Evolutionary conservation across 2,329 filamentous ascomycete species (phyloP).

Genomic region (Verticillium isaacii): DNA sequence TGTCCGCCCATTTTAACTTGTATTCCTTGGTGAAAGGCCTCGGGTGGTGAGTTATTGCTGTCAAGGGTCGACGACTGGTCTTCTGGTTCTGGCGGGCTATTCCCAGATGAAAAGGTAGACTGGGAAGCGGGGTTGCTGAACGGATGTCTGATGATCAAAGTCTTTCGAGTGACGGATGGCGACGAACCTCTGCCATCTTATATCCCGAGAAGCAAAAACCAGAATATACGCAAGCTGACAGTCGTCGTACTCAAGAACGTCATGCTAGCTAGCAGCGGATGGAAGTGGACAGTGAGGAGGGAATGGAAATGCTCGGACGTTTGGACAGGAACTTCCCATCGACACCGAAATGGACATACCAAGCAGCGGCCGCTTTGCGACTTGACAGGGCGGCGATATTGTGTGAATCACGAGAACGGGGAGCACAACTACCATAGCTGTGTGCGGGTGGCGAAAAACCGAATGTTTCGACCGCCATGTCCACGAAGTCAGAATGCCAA

Average conservation of each 20-base stretch:
- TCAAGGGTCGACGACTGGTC: no score
- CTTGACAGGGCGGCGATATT: not conserved
- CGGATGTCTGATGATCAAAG: no score
- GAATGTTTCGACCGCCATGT: not conserved
- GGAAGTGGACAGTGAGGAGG: not conserved
- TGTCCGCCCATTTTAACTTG: no score
- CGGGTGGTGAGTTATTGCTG: no score
- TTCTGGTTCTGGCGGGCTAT: no score
- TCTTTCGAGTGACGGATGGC: no score
- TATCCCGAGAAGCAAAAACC: not conserved
- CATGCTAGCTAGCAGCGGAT: not conserved
- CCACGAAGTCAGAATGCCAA: not conserved
- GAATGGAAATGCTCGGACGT: not conserved
- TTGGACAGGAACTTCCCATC: not conserved
- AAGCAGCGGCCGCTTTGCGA: not conserved
- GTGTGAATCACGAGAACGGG: not conserved
- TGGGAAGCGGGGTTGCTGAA: no score
- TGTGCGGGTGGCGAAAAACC: not conserved
- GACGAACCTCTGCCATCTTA: not conserved
- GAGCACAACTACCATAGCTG: not conserved
- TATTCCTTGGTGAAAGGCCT: no score
- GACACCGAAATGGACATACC: not conserved
- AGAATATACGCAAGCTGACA: not conserved
- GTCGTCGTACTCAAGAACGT: not conserved
- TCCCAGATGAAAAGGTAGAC: no score